These are phyloP conservation scores for Tuber magnatum DNA, from an alignment of 495 filamentous ascomycete genomes.

Conservation along the genomic window DNA sequence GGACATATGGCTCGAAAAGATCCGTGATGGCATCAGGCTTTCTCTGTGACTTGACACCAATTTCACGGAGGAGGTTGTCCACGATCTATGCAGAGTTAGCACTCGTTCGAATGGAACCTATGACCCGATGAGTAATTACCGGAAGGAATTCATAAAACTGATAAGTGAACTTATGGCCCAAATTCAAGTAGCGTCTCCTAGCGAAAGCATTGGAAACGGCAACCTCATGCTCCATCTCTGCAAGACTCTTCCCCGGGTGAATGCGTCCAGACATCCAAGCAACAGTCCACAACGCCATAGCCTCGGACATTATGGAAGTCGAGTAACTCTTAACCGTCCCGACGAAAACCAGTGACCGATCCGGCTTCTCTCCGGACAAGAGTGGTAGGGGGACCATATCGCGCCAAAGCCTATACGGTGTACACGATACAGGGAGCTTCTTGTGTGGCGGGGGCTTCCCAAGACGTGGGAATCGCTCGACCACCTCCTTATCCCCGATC, in stretches of 20 bases:
- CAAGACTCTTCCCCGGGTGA: not conserved
- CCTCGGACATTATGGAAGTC: slow-evolving; percentile 13
- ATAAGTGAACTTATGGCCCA: not conserved
- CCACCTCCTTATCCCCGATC: slow-evolving; percentile 14
- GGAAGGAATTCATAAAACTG: slow-evolving; percentile 18
- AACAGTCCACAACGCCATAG: slow-evolving; percentile 29
- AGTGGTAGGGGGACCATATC: slow-evolving; percentile 23
- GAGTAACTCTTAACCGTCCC: slow-evolving; percentile 10
- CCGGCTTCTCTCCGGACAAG: not conserved
- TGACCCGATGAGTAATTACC: slow-evolving; percentile 5
- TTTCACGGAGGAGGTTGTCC: slow-evolving; percentile 26
- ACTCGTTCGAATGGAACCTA: not conserved
- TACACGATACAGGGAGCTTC: slow-evolving; percentile 2
- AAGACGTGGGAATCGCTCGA: slow-evolving; percentile 29
- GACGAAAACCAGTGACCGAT: slow-evolving; percentile 13
- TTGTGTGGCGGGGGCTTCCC: not conserved
- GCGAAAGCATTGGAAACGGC: slow-evolving; percentile 18
- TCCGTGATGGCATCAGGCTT: slow-evolving; percentile 33
- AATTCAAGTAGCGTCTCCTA: slow-evolving; percentile 16
- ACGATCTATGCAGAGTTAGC: slow-evolving; percentile 13
- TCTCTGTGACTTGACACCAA: slow-evolving; percentile 28
- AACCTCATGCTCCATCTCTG: slow-evolving; percentile 24
- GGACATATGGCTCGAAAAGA: slow-evolving; percentile 42
- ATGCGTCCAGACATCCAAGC: slow-evolving; percentile 29
- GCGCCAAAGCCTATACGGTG: slow-evolving; percentile 36